Percentiles rank a stretch among this genome's conserved stretches.
Conservation (phyloP, 2,329 filamentous ascomycete genomes). For the Talaromyces sp. region DNA sequence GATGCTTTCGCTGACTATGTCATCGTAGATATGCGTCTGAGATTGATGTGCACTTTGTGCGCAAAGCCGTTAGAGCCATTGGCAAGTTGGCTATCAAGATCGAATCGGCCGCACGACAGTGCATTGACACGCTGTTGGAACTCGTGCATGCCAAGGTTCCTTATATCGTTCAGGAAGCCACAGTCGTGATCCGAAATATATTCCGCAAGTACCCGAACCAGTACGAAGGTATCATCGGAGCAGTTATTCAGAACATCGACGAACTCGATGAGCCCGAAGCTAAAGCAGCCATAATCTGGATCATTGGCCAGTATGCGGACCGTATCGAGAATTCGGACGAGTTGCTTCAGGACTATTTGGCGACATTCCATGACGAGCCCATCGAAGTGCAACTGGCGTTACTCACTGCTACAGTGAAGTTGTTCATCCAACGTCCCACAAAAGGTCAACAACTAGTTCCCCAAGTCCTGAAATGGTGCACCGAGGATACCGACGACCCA, state of each 20-base stretch:
- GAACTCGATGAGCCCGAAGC: constrained; percentile 95
- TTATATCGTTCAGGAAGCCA: constrained; percentile 98
- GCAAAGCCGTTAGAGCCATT: constrained; percentile 94
- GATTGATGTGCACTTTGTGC: constrained; percentile 97
- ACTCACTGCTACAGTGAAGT: constrained; percentile 91
- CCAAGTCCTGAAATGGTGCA: constrained; percentile 95
- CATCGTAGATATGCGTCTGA: constrained; percentile 72
- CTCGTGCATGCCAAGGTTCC: constrained; percentile 96
- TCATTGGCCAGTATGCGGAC: constrained; percentile 96
- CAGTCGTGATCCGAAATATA: constrained; percentile 97
- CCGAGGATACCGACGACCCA: constrained; percentile 97
- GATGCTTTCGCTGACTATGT: not conserved
- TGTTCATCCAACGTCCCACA: constrained; percentile 94
- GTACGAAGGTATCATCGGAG: constrained; percentile 95
- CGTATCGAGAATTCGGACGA: constrained; percentile 96
- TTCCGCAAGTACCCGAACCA: constrained; percentile 99
- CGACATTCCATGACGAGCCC: constrained; percentile 88
- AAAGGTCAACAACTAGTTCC: constrained; percentile 91
- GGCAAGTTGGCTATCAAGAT: constrained; percentile 99
- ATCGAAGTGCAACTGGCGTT: constrained; percentile 93
- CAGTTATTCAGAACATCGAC: constrained; percentile 91
- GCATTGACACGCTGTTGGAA: constrained; percentile 88
- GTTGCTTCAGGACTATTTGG: constrained; percentile 88
- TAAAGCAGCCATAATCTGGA: constrained; percentile 98
- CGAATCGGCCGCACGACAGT: constrained; percentile 81